phyloP scores from a whole-genome alignment of 345 rosid genomes.

The Abelmoschus esculentus region DNA sequence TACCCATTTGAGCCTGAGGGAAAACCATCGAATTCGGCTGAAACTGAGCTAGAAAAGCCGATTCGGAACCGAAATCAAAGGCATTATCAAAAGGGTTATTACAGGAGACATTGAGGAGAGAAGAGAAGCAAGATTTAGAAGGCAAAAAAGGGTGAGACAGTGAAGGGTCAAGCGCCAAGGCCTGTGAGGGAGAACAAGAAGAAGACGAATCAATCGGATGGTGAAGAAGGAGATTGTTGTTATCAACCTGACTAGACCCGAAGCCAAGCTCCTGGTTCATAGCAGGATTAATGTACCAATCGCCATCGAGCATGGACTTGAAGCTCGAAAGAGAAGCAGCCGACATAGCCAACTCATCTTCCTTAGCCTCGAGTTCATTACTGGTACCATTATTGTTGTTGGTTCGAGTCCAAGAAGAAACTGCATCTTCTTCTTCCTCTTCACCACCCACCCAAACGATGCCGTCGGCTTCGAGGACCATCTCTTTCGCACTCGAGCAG shows the following conservation, averaged over 20 bases:
- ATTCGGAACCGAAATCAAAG: constrained; percentile 42
- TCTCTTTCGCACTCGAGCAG: constrained; percentile 8
- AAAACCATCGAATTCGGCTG: constrained; percentile 40
- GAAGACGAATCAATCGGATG: constrained; percentile 57
- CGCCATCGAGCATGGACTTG: constrained; percentile 65
- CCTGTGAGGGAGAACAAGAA: constrained; percentile 60
- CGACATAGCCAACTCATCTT: constrained; percentile 24
- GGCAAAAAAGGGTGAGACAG: background rate
- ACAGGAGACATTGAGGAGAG: background rate
- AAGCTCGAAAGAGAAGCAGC: constrained; percentile 33
- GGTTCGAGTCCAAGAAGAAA: constrained; percentile 51
- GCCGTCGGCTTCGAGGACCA: constrained; percentile 59
- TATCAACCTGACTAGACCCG: constrained; percentile 31
- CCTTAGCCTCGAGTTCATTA: constrained; percentile 17
- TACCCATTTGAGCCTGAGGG: constrained; percentile 29
- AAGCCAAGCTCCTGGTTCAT: constrained; percentile 28
- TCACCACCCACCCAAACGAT: constrained; percentile 56
- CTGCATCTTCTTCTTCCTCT: constrained; percentile 32
- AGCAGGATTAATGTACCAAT: constrained; percentile 39
- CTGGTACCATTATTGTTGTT: constrained; percentile 19
- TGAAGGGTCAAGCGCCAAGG: constrained; percentile 24
- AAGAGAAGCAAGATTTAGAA: constrained; percentile 5
- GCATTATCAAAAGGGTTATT: background rate
- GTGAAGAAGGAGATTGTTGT: constrained; percentile 30
- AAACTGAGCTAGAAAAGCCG: constrained; percentile 35